Conservation (phyloP, 108 stramenopile genomes). For the Skeletonema potamos region DNA sequence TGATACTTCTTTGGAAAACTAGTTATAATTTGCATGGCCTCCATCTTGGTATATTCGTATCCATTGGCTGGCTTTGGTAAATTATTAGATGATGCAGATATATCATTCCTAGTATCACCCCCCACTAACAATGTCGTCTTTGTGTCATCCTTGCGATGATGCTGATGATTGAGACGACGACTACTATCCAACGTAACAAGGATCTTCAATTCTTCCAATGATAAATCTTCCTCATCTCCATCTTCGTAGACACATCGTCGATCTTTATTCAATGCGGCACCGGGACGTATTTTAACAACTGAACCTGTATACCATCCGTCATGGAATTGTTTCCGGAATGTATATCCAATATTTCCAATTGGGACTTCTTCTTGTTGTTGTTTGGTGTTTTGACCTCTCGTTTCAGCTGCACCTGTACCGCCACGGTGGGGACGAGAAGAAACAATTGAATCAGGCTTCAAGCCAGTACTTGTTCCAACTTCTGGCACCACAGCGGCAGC, state of each 20-base stretch:
- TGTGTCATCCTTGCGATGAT: too few relatives aligned
- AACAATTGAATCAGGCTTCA: too few relatives aligned
- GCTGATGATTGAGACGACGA: too few relatives aligned
- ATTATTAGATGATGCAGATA: too few relatives aligned
- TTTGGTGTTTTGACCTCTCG: too few relatives aligned
- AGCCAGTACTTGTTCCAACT: too few relatives aligned
- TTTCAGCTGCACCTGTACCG: too few relatives aligned
- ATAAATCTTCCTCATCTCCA: conserved; percentile 38
- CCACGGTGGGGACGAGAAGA: too few relatives aligned
- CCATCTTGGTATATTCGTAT: not conserved
- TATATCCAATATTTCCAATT: conserved; percentile 31
- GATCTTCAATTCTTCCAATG: conserved; percentile 22
- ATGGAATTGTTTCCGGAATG: conserved; percentile 37
- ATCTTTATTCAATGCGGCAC: conserved; percentile 19
- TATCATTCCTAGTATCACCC: too few relatives aligned
- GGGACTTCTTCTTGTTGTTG: too few relatives aligned
- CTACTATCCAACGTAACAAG: conserved; percentile 37
- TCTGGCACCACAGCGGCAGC: too few relatives aligned
- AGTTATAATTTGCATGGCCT: not conserved
- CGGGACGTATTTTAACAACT: conserved; percentile 32
- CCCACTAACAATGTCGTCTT: too few relatives aligned
- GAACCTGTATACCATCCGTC: conserved; percentile 36
- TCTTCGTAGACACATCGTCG: conserved; percentile 33
- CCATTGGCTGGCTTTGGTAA: conserved; percentile 7
- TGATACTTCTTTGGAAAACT: not conserved